These are phyloP conservation scores for Aureobasidium sp. DNA, from an alignment of 2,329 filamentous ascomycete genomes.

Conservation along the genomic window DNA sequence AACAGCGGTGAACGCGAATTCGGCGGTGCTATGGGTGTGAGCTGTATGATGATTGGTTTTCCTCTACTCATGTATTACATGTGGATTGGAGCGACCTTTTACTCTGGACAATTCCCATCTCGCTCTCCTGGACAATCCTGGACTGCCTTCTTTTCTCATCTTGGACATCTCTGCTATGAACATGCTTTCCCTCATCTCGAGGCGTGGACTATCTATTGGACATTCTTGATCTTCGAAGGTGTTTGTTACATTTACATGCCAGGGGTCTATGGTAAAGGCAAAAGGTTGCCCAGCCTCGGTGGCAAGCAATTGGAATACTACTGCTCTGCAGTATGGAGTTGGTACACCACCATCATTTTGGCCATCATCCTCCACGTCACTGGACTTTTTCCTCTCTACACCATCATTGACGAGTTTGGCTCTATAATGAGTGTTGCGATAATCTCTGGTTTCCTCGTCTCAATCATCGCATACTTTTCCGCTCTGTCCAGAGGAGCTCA, in stretches of 20 bases:
- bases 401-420: conserved; percentile 90
- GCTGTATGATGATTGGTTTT: conserved; percentile 86
- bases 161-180: conserved; percentile 76
- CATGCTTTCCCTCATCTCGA: conserved; percentile 81
- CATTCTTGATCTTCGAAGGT: conserved; percentile 84
- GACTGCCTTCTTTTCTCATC: conserved; percentile 71
- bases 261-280: conserved; percentile 84
- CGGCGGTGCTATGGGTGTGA: conserved; percentile 80
- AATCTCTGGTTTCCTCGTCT: conserved; percentile 82
- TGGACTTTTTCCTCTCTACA: conserved; percentile 86
- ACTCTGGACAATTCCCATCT: conserved; percentile 80
- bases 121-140: conserved; percentile 67
- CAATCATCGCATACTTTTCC: conserved; percentile 83
- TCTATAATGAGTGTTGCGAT: conserved; percentile 91
- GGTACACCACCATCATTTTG: conserved; percentile 81
- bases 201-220: conserved; percentile 93
- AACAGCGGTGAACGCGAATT: conserved; percentile 67
- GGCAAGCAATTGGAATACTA: conserved; percentile 90
- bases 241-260: conserved; percentile 84
- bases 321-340: conserved; percentile 86
- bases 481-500: conserved; percentile 79
- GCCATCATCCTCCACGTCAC: conserved; percentile 77
- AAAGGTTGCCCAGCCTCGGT: conserved; percentile 79
- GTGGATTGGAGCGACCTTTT: conserved; percentile 94
- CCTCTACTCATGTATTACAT: conserved; percentile 96